These are phyloP conservation scores for Beverwykella pulmonaria DNA, from an alignment of 495 filamentous ascomycete genomes.

Conservation along the genomic window DNA sequence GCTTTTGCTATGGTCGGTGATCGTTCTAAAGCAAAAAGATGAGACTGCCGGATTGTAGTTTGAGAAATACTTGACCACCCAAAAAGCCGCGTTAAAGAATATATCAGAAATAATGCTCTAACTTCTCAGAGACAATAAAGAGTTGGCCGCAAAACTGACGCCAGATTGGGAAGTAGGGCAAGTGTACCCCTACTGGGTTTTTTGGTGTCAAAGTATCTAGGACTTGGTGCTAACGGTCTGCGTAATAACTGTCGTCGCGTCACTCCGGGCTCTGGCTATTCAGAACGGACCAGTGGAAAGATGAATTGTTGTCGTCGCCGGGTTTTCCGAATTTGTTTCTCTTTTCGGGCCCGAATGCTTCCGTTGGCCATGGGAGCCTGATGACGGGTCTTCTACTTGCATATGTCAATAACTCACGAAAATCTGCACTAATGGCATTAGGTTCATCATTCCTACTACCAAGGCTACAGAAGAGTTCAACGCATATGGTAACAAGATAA, in stretches of 20 bases:
- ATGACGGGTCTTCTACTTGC: conserved; percentile 4
- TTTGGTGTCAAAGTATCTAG: too few relatives aligned
- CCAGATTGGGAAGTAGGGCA: conserved; percentile 15
- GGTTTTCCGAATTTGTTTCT: conserved; percentile 24
- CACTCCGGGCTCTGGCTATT: conserved; percentile 23
- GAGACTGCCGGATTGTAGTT: not conserved
- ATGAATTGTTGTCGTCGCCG: not conserved
- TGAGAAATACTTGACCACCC: conserved; percentile 2
- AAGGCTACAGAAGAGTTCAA: conserved; percentile 55
- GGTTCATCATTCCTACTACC: not conserved
- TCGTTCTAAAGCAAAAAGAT: not conserved
- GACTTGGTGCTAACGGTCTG: too few relatives aligned
- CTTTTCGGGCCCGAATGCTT: conserved; percentile 21
- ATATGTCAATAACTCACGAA: conserved; percentile 7
- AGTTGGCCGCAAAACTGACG: conserved; percentile 1
- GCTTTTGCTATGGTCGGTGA: conserved; percentile 16
- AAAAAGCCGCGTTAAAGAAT: conserved; percentile 10
- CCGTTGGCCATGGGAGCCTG: conserved; percentile 10
- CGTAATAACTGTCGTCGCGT: conserved; percentile 28
- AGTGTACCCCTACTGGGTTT: too few relatives aligned
- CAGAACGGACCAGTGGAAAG: conserved; percentile 23
- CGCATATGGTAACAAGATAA: conserved; percentile 77
- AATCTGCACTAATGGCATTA: conserved; percentile 17
- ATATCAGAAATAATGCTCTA: conserved; percentile 14
- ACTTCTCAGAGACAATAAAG: conserved; percentile 3